A percentile compares a stretch with the other conserved stretches of the same genome.
Conservation (phyloP, 148 eudicot species). For the Vaccinium myrtillus region DNA sequence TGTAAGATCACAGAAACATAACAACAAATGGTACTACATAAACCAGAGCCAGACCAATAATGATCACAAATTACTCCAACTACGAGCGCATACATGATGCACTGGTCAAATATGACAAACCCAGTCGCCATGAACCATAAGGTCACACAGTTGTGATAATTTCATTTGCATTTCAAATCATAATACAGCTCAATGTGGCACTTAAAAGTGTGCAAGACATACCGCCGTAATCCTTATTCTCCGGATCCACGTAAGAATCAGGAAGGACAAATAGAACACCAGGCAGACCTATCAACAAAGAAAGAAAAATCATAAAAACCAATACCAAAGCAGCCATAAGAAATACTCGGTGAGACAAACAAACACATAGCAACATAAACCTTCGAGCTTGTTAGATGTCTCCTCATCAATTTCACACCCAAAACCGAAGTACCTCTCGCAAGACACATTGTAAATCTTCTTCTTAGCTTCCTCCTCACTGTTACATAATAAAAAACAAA, state of each 20-base stretch:
- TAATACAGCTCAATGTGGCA: slow-evolving; percentile 4
- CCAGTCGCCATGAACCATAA: not conserved
- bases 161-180: not conserved
- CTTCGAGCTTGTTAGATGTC: slow-evolving; percentile 93
- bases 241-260: slow-evolving; percentile 98
- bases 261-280: slow-evolving; percentile 96
- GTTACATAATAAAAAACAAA: slow-evolving; percentile 14
- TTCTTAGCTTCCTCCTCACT: slow-evolving; percentile 88
- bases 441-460: slow-evolving; percentile 91
- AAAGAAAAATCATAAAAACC: not conserved
- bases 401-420: slow-evolving; percentile 96
- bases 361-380: slow-evolving; percentile 28
- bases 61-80: not conserved
- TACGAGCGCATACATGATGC: not conserved
- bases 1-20: not conserved
- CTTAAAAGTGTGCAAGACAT: slow-evolving; percentile 7
- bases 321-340: not conserved
- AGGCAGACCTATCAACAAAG: slow-evolving; percentile 55
- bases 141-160: not conserved
- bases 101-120: not conserved
- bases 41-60: not conserved
- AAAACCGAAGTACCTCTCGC: slow-evolving; percentile 95
- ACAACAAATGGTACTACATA: not conserved
- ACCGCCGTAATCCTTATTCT: slow-evolving; percentile 97
- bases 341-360: not conserved